Percentiles rank a stretch among this genome's conserved stretches.
These are phyloP conservation scores for Colletotrichum brevisporum DNA, from an alignment of 2,329 filamentous ascomycete species.

Conservation along the genomic window DNA sequence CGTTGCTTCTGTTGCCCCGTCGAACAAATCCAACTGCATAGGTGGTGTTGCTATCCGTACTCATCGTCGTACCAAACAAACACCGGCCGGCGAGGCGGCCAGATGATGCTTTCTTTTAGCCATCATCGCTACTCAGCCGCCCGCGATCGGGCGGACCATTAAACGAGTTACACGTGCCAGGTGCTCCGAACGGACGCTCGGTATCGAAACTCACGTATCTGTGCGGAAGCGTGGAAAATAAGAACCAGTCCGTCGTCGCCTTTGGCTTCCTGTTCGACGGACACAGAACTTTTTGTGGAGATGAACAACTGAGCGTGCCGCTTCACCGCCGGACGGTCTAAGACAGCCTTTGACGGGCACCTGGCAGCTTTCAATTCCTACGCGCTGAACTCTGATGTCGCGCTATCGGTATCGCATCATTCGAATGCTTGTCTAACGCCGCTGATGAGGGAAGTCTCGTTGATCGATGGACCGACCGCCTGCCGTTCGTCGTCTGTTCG, in stretches of 20 bases:
- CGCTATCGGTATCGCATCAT: constrained; percentile 30
- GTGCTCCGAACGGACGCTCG: background rate
- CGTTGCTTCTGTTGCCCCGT: constrained; percentile 39
- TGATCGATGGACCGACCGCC: constrained; percentile 3
- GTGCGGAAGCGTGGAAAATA: constrained; percentile 12
- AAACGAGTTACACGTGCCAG: constrained; percentile 31
- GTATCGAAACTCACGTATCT: background rate
- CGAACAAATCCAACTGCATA: constrained; percentile 23
- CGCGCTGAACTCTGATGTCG: constrained; percentile 25
- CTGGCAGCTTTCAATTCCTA: constrained; percentile 33
- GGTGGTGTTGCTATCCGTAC: too few relatives aligned
- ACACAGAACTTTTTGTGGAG: constrained; percentile 35
- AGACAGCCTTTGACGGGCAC: constrained; percentile 33
- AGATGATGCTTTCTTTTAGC: constrained; percentile 24
- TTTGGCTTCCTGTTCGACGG: constrained; percentile 20
- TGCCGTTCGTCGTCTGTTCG: constrained; percentile 34
- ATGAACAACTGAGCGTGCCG: constrained; percentile 38
- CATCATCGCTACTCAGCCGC: constrained; percentile 24
- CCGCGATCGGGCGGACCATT: constrained; percentile 16
- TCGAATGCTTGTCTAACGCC: constrained; percentile 35
- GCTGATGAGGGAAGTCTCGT: constrained; percentile 29
- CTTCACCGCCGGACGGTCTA: constrained; percentile 37
- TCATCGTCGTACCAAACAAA: constrained; percentile 16
- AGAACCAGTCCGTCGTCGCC: constrained; percentile 13
- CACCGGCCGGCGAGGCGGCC: constrained; percentile 24